phyloP scores from a whole-genome alignment of 2,329 filamentous ascomycete genomes.

The Sarocladium strictum region DNA sequence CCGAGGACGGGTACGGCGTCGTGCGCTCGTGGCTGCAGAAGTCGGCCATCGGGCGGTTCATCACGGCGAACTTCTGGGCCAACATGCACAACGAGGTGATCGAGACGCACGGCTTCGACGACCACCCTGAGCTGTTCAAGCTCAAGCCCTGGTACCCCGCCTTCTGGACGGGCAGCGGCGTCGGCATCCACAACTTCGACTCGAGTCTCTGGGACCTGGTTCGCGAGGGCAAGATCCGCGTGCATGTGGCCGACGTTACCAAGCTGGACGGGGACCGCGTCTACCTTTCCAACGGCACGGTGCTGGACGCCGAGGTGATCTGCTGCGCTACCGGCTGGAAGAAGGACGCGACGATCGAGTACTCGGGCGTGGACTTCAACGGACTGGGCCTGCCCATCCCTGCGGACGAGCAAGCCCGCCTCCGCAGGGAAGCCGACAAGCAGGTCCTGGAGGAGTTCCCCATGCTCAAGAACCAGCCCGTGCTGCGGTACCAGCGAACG shows the following conservation, averaged over 20 bases:
- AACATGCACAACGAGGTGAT: conserved; percentile 41
- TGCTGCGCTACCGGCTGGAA: conserved; percentile 49
- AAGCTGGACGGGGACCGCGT: conserved; percentile 31
- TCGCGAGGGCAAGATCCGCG: conserved; percentile 35
- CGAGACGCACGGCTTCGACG: conserved; percentile 37
- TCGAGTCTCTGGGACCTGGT: conserved; percentile 45
- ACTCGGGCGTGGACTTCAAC: conserved; percentile 16
- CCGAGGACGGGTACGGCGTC: conserved; percentile 42
- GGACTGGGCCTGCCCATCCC: conserved; percentile 14
- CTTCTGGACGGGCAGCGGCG: conserved; percentile 41
- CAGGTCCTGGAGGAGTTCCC: conserved; percentile 15
- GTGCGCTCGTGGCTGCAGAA: conserved; percentile 42
- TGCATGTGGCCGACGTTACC: conserved; percentile 41
- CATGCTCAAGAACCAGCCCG: conserved; percentile 15
- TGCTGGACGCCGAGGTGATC: conserved; percentile 37
- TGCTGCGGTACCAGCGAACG: conserved; percentile 14
- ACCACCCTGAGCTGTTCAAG: conserved; percentile 30
- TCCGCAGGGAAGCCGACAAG: conserved; percentile 13
- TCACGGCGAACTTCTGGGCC: conserved; percentile 44
- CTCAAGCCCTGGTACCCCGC: conserved; percentile 33
- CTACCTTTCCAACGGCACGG: conserved; percentile 32
- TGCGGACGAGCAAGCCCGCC: not conserved
- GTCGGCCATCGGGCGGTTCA: conserved; percentile 39
- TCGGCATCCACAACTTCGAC: conserved; percentile 49
- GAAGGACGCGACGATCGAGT: conserved; percentile 35